Evolutionary conservation across 129 eudicot genomes (phyloP).

Genomic region (Artemisia argyi): DNA sequence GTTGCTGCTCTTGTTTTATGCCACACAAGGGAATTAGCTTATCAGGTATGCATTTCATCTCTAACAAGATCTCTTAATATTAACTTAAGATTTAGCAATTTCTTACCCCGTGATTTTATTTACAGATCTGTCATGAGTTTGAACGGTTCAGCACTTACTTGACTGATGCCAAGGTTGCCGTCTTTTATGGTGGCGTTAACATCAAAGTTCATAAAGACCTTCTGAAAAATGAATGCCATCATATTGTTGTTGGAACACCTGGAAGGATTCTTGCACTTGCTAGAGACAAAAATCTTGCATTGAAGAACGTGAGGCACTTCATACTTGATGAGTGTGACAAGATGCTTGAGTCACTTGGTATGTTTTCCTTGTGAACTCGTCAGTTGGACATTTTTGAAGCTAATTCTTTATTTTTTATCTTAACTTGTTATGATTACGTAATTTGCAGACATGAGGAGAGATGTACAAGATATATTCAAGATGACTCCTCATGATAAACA

Average conservation of each 20-base stretch:
- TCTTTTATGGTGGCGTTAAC: constrained; percentile 88
- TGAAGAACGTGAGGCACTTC: constrained; percentile 83
- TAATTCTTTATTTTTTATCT: too few relatives aligned
- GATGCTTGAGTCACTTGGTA: constrained; percentile 95
- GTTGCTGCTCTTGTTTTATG: constrained; percentile 83
- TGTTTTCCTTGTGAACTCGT: neutral
- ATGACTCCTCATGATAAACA: constrained; percentile 97
- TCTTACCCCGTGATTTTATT: neutral
- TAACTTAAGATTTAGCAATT: too few relatives aligned
- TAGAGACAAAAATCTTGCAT: constrained; percentile 68
- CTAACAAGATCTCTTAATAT: too few relatives aligned
- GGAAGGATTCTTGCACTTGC: constrained; percentile 83
- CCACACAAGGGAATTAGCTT: constrained; percentile 86
- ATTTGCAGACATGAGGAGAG: constrained; percentile 78
- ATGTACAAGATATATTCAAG: constrained; percentile 88
- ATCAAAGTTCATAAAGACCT: constrained; percentile 79
- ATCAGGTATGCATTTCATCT: constrained; percentile 46
- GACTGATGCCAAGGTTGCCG: constrained; percentile 78
- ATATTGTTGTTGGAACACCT: constrained; percentile 89
- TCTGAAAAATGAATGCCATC: constrained; percentile 89
- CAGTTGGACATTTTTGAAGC: too few relatives aligned
- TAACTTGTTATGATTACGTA: neutral
- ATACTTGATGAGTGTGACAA: constrained; percentile 91
- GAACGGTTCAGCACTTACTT: constrained; percentile 81
- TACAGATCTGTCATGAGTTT: constrained; percentile 81